These are phyloP conservation scores for Rhipidocladum racemiflorum DNA, from an alignment of 176 grass and related monocot species.

Conservation along the genomic window DNA sequence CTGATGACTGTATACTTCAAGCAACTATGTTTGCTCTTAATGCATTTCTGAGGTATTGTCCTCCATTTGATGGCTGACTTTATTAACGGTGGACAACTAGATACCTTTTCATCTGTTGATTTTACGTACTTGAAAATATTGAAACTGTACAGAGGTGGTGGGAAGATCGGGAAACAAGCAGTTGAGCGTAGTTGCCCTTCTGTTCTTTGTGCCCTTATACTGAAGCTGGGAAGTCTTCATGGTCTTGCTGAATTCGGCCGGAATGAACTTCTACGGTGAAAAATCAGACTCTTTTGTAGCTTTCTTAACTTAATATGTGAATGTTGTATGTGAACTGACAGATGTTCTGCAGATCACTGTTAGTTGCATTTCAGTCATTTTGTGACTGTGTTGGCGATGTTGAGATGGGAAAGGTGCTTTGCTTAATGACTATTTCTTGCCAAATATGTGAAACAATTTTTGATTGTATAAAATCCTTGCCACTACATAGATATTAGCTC, in stretches of 20 bases:
- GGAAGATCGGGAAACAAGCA: constrained; percentile 87
- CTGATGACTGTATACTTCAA: constrained; percentile 71
- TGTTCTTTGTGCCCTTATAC: constrained; percentile 78
- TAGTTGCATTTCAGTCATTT: constrained; percentile 94
- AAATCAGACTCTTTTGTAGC: not conserved
- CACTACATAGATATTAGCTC: constrained; percentile 74
- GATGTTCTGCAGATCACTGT: constrained; percentile 58
- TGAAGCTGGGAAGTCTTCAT: constrained; percentile 92
- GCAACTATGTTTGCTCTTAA: constrained; percentile 90
- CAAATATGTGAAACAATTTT: constrained; percentile 31
- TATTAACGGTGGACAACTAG: not conserved
- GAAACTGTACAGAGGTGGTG: constrained; percentile 68
- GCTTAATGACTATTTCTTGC: constrained; percentile 19
- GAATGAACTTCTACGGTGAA: constrained; percentile 71
- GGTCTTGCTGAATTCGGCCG: constrained; percentile 62
- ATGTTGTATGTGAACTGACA: constrained; percentile 21
- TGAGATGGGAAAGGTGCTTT: constrained; percentile 89
- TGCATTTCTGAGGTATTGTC: constrained; percentile 80
- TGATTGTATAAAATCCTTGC: constrained; percentile 31
- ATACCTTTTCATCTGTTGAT: constrained; percentile 30
- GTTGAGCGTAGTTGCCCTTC: constrained; percentile 91
- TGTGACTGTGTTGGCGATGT: constrained; percentile 93
- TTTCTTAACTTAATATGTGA: constrained; percentile 20
- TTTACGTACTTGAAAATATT: constrained; percentile 37
- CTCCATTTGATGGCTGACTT: constrained; percentile 28